Conservation (phyloP, 176 grass and related monocot genomes). For the Zizania latifolia region DNA sequence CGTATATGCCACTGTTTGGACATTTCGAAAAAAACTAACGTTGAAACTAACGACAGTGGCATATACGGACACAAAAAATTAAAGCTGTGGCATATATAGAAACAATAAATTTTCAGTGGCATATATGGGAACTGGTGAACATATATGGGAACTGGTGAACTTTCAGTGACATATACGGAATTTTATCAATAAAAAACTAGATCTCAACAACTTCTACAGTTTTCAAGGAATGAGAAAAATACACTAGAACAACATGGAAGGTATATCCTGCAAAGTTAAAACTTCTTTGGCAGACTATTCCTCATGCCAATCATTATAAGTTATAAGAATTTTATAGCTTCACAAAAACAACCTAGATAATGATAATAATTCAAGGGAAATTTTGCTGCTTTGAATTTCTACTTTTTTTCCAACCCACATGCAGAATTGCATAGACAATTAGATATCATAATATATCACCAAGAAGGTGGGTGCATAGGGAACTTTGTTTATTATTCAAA, state of each 20-base stretch:
- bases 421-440: no score
- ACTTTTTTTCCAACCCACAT: neutral
- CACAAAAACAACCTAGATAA: neutral
- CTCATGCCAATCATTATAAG: neutral
- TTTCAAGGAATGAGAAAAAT: neutral
- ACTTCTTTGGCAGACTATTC: neutral
- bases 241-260: neutral
- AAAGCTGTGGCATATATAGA: no score
- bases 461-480: neutral
- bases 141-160: no score
- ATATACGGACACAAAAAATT: no score
- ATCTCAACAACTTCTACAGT: neutral
- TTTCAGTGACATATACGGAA: no score
- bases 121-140: no score
- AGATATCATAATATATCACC: neutral
- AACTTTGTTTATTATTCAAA: constrained; percentile 26
- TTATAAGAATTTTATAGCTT: neutral
- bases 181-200: no score
- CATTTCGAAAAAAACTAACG: no score
- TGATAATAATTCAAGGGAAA: neutral
- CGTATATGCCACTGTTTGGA: no score
- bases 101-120: no score
- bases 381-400: neutral
- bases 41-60: no score
- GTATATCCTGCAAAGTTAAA: neutral